These are phyloP conservation scores for Blastosporella zonata DNA, from an alignment of 1,284 basidiomycete species.

Conservation along the genomic window DNA sequence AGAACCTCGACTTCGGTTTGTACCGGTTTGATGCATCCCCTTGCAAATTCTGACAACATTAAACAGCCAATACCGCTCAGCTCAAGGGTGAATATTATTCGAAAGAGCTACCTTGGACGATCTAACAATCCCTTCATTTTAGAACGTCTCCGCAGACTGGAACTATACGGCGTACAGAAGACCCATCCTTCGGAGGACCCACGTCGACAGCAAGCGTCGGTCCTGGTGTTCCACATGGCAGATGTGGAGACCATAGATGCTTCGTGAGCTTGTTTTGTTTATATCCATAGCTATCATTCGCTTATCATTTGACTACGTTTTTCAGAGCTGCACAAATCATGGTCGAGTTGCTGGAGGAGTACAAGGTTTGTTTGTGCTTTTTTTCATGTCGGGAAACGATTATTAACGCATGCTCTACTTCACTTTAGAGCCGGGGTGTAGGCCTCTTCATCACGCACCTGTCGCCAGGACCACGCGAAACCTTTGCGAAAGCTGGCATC, in stretches of 20 bases:
- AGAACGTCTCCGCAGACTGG: conserved; percentile 81
- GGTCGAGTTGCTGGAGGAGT: conserved; percentile 76
- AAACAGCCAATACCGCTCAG: conserved; percentile 82
- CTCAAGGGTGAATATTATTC: conserved; percentile 54
- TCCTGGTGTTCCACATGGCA: conserved; percentile 85
- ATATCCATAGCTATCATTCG: neutral
- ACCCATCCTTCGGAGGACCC: conserved; percentile 88
- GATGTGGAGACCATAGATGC: conserved; percentile 86
- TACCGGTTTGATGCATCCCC: neutral
- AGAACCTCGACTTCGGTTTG: conserved; percentile 79
- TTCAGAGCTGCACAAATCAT: conserved; percentile 82
- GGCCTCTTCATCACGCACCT: conserved; percentile 80
- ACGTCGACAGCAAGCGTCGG: conserved; percentile 68
- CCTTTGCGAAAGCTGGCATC: conserved; percentile 70
- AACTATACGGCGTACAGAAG: conserved; percentile 74
- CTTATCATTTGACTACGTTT: conserved; percentile 11
- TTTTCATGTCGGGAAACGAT: neutral
- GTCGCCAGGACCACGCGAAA: conserved; percentile 47
- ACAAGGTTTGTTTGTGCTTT: conserved; percentile 45
- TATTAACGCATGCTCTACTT: neutral
- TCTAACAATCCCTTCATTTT: conserved; percentile 2
- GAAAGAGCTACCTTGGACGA: neutral
- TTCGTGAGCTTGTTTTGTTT: conserved; percentile 55
- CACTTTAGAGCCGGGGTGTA: conserved; percentile 60
- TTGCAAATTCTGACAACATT: neutral